Base-by-base conservation (phyloP, 345 rosid genomes). In the Dovyalis caffra region DNA sequence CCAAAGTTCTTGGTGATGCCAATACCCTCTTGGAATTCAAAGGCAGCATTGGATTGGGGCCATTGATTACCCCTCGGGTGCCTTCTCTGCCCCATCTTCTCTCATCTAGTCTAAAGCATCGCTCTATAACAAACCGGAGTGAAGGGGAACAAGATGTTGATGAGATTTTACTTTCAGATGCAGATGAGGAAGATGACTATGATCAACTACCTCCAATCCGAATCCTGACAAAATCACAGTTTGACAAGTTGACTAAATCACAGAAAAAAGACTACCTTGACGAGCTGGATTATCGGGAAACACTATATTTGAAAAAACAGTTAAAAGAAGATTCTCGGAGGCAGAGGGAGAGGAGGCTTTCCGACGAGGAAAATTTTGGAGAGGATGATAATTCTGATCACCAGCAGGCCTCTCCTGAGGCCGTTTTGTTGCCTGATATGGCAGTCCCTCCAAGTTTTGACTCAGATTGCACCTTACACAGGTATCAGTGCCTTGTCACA, bases 21-120 rank as follows among this genome's bases (percentile, higher is more conserved):
- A 92, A 85, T 53, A 74, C 78, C 69, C 81, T 93, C 35, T 81
- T 95, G 80, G 77, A 82, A 60, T 90, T 95, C 78, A 83, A 71
- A 81, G 90, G 83, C 65, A 80, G 90, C 85, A 85, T 91, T 66
- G 86, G 80, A 71, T 82, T 91, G 70, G 96, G 97, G 69, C 88
- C 87, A 69, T 66, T 85, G 57, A 74, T 84, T 76, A 80, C 79
- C 65, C 73, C 85, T 21, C 80, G 89, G 61, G 83, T 81, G 77
- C 97, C 93, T 74, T 93, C 99, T 76, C 82, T 95, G 75, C 98
- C 98, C 61, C 98, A 89, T 86, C 96, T 95, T 71, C 94, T 95
- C 75, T 88, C 97, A 10, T 85, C 88, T 78, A 81, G 90, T 79
- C 79, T 95, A 69, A 88, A 81, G 32, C 94, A 88, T 76, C 87